phyloP scores from a whole-genome alignment of 1,284 basidiomycete species.

The Puccinia novopanici region DNA sequence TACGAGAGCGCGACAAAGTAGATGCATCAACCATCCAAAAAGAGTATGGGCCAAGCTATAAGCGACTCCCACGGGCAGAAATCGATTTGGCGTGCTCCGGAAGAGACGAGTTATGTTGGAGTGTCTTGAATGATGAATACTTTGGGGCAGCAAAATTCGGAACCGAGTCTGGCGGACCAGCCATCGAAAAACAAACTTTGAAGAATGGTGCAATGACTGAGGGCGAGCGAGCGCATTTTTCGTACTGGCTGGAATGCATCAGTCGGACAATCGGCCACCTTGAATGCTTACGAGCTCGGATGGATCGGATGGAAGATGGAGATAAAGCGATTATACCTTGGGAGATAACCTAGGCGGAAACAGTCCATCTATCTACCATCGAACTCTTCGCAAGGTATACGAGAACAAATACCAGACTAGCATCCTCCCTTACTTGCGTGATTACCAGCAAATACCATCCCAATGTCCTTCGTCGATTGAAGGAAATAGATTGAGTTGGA shows the following conservation, averaged over 20 bases:
- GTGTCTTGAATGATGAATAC: constrained; percentile 50
- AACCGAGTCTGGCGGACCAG: constrained; percentile 51
- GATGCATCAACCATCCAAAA: constrained; percentile 41
- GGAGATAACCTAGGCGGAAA: constrained; percentile 45
- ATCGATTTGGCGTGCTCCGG: constrained; percentile 47
- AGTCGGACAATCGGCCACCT: constrained; percentile 50
- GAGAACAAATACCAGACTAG: constrained; percentile 41
- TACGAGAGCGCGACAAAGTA: constrained; percentile 42
- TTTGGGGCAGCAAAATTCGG: constrained; percentile 50
- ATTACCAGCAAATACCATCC: constrained; percentile 45
- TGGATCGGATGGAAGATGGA: constrained; percentile 39
- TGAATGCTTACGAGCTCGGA: constrained; percentile 42
- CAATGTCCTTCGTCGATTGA: constrained; percentile 40
- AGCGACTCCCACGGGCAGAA: constrained; percentile 37
- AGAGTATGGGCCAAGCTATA: constrained; percentile 49
- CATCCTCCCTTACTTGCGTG: constrained; percentile 44
- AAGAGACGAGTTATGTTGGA: constrained; percentile 49
- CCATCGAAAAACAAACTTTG: constrained; percentile 51
- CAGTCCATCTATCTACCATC: constrained; percentile 50
- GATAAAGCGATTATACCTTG: constrained; percentile 29
- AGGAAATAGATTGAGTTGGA: constrained; percentile 50
- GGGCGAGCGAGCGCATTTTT: constrained; percentile 48
- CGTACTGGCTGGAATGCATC: constrained; percentile 48
- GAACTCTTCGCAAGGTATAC: constrained; percentile 45
- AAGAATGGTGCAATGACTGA: constrained; percentile 51